Evolutionary conservation across 2,329 filamentous ascomycete genomes (phyloP).

Genomic region (Corynespora cassiicola): DNA sequence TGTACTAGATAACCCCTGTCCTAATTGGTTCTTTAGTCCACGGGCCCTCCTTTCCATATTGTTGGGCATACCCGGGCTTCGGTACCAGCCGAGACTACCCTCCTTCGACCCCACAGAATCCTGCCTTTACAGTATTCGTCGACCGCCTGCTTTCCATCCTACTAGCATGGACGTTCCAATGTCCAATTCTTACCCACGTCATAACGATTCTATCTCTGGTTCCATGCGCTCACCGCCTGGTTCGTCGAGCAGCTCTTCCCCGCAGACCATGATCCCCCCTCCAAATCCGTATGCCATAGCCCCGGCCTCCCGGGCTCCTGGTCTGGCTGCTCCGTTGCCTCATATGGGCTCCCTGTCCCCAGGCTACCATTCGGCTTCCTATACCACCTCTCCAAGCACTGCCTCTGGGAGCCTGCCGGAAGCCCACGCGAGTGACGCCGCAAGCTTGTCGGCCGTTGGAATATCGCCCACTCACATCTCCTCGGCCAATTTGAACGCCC

Average conservation of each 20-base stretch:
- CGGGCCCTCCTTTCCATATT: slow-evolving; percentile 27
- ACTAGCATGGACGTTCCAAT: slow-evolving; percentile 23
- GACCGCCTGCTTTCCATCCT: slow-evolving; percentile 8
- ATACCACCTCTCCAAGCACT: slow-evolving; percentile 45
- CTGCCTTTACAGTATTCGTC: slow-evolving; percentile 21
- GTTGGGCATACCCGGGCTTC: slow-evolving; percentile 35
- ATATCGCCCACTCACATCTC: slow-evolving; percentile 50
- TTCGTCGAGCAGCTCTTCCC: slow-evolving; percentile 40
- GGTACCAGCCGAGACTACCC: slow-evolving; percentile 41
- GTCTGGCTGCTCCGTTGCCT: slow-evolving; percentile 34
- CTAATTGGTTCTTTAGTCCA: slow-evolving; percentile 33
- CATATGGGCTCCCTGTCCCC: slow-evolving; percentile 39
- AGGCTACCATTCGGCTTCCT: slow-evolving; percentile 35
- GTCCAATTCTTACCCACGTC: slow-evolving; percentile 20
- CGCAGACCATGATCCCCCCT: slow-evolving; percentile 40
- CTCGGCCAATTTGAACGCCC: slow-evolving; percentile 67
- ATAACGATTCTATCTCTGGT: slow-evolving; percentile 13
- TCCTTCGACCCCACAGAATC: slow-evolving; percentile 33
- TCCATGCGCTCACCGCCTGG: slow-evolving; percentile 39
- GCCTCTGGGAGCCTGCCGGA: slow-evolving; percentile 40
- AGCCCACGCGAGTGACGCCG: slow-evolving; percentile 33
- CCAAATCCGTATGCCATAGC: slow-evolving; percentile 38
- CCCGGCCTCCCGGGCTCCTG: slow-evolving; percentile 27
- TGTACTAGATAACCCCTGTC: slow-evolving; percentile 26
- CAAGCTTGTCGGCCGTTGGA: slow-evolving; percentile 42